Conservation (phyloP, 1,284 basidiomycete genomes). For the Rhizoctonia solani region DNA sequence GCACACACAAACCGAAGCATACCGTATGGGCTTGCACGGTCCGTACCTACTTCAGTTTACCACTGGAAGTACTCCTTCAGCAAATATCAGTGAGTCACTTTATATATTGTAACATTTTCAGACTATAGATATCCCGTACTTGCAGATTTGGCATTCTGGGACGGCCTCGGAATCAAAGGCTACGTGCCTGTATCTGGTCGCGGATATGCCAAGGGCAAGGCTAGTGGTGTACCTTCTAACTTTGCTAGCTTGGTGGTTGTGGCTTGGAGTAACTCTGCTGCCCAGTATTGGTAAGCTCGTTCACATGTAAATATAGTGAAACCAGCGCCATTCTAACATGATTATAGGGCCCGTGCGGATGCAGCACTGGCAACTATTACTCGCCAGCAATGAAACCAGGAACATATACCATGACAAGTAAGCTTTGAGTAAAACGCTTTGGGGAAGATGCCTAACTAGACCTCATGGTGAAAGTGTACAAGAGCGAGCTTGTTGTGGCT, state of each 20-base stretch:
- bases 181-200: slow-evolving; percentile 52
- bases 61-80: neutral
- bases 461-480: slow-evolving; percentile 40
- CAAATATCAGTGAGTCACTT: neutral
- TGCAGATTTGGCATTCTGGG: slow-evolving; percentile 52
- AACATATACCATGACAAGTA: slow-evolving; percentile 49
- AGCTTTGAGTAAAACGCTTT: neutral
- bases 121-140: neutral
- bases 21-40: slow-evolving; percentile 28
- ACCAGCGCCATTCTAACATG: neutral
- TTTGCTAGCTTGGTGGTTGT: slow-evolving; percentile 42
- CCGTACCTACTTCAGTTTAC: slow-evolving; percentile 34
- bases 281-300: slow-evolving; percentile 51
- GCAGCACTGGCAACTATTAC: slow-evolving; percentile 50
- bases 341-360: slow-evolving; percentile 37
- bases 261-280: slow-evolving; percentile 51
- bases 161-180: slow-evolving; percentile 50
- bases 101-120: neutral
- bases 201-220: slow-evolving; percentile 52
- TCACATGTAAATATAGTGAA: neutral
- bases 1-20: slow-evolving; percentile 35
- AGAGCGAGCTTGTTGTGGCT: slow-evolving; percentile 53
- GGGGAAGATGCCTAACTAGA: neutral
- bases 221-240: slow-evolving; percentile 51
- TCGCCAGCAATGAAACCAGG: slow-evolving; percentile 55